phyloP scores from a whole-genome alignment of 768 basidiomycete species.

The Trametes coccinea region DNA sequence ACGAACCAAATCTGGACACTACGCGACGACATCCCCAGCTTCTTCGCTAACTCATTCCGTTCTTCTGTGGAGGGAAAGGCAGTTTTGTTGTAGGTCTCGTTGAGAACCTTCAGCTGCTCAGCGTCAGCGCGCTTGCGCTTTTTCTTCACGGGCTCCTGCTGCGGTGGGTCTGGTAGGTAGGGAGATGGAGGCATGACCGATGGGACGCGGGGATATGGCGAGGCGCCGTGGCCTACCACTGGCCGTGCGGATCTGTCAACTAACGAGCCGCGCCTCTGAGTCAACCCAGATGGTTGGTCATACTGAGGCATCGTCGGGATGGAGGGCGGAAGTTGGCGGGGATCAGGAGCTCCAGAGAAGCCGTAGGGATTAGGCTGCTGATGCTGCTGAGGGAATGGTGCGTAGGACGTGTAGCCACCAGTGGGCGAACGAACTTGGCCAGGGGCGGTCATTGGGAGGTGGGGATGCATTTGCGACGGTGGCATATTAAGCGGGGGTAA shows the following conservation, averaged over 20 bases:
- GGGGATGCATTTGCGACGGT: conserved; percentile 23
- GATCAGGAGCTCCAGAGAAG: conserved; percentile 40
- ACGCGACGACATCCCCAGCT: conserved; percentile 79
- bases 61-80: conserved; percentile 90
- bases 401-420: conserved; percentile 60
- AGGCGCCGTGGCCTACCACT: conserved; percentile 39
- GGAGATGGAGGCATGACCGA: conserved; percentile 22
- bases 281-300: conserved; percentile 20
- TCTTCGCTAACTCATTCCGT: conserved; percentile 71
- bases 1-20: conserved; percentile 86
- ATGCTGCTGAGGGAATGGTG: conserved; percentile 43
- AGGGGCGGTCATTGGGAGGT: conserved; percentile 24
- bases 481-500: conserved; percentile 51
- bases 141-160: conserved; percentile 67
- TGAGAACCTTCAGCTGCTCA: conserved; percentile 75
- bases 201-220: conserved; percentile 52
- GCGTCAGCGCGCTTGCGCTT: conserved; percentile 86
- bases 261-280: conserved; percentile 38
- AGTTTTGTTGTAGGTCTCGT: conserved; percentile 77
- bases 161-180: conserved; percentile 23
- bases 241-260: conserved; percentile 28
- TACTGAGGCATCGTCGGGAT: conserved; percentile 19
- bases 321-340: conserved; percentile 32
- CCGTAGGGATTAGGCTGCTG: conserved; percentile 34
- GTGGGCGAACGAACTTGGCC: conserved; percentile 59